Evolutionary conservation across 805 yeast genomes (phyloP), one percentile per base, ranked within the genome.

Genomic region (Candida easanensis): DNA sequence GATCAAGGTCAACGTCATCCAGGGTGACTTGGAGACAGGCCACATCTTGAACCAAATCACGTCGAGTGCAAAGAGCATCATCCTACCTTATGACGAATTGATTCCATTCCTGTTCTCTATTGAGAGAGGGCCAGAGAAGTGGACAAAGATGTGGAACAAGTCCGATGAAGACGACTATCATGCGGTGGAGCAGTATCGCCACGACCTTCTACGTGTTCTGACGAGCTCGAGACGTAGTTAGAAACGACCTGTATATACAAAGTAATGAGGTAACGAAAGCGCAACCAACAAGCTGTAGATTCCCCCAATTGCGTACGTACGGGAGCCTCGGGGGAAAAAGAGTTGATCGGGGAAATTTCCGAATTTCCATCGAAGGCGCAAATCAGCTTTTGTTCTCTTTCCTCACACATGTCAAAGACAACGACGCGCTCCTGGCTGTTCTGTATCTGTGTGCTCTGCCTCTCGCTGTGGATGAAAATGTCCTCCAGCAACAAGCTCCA

Each of bases 1-100:
- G 43, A 59, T 71, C 55, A 62, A 61, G 14, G 65, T 68, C 40
- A 70, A 71, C 46, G 75, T 70, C 6, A 62, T 71, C 10, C 58
- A 60, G 26, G 65, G 70, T 4, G 60, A 65, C 40, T 39, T 56
- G 4, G 59, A 53, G 13, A 71, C 74, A 5, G 51, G 60, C 9
- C n/a, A 37, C 1, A 33, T 41, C 5, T 20, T 56, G 14, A 42
- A 28, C 11, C 22, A 26, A 9, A 44, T 53, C 9, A 37, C 50
- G 1, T 31, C 26, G 5, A 51, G 51, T 23, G 40, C 45, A 7
- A 46, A 47, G 16, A 27, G 28, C 19, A 44, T 51, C 43, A 18
- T 51, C 4, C 25, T 41, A 11, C 41, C 39, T 15, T 39, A 44
- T n/a, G 39, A 9, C 30, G 18, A 19, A n/a, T 6, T 46, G 42